Conservation (phyloP, 2,329 filamentous ascomycete genomes). For the Verticillium nonalfalfae region DNA sequence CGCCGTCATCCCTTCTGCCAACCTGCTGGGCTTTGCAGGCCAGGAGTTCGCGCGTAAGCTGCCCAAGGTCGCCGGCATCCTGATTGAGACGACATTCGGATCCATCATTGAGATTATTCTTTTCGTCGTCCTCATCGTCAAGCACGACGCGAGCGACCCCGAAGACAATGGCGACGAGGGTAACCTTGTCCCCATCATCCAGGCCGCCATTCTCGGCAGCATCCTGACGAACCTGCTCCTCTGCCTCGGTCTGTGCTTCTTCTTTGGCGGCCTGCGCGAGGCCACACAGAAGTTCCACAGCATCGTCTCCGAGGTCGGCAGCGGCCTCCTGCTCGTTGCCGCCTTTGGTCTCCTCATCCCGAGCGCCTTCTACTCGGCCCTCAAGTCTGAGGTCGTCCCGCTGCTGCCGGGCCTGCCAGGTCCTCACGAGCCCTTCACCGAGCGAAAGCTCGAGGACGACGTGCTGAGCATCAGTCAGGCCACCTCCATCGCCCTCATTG, state of each 20-base stretch:
- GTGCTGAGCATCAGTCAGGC: slow-evolving; percentile 55
- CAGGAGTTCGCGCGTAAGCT: slow-evolving; percentile 60
- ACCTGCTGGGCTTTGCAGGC: slow-evolving; percentile 40
- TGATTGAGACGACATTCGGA: slow-evolving; percentile 47
- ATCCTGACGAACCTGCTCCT: slow-evolving; percentile 63
- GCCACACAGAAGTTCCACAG: slow-evolving; percentile 57
- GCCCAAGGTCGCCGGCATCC: slow-evolving; percentile 52
- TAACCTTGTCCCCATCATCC: slow-evolving; percentile 51
- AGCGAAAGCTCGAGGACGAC: slow-evolving; percentile 32
- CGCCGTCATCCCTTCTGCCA: slow-evolving; percentile 42
- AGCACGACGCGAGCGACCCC: slow-evolving; percentile 14
- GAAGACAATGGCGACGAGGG: slow-evolving; percentile 21
- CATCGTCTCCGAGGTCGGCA: slow-evolving; percentile 62
- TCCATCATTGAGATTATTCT: slow-evolving; percentile 63
- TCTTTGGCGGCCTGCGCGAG: slow-evolving; percentile 55
- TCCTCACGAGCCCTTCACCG: slow-evolving; percentile 20
- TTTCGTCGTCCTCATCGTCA: slow-evolving; percentile 55
- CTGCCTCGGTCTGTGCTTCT: slow-evolving; percentile 62
- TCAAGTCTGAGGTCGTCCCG: slow-evolving; percentile 19
- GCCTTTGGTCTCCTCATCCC: slow-evolving; percentile 27
- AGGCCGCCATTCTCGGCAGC: slow-evolving; percentile 63
- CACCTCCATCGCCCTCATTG: slow-evolving; percentile 54
- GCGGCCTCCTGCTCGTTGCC: slow-evolving; percentile 58
- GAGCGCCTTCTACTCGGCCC: slow-evolving; percentile 27
- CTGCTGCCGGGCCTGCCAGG: slow-evolving; percentile 14